These are phyloP conservation scores for Bipolaris oryzae DNA, from an alignment of 2,329 filamentous ascomycete species.

Conservation along the genomic window DNA sequence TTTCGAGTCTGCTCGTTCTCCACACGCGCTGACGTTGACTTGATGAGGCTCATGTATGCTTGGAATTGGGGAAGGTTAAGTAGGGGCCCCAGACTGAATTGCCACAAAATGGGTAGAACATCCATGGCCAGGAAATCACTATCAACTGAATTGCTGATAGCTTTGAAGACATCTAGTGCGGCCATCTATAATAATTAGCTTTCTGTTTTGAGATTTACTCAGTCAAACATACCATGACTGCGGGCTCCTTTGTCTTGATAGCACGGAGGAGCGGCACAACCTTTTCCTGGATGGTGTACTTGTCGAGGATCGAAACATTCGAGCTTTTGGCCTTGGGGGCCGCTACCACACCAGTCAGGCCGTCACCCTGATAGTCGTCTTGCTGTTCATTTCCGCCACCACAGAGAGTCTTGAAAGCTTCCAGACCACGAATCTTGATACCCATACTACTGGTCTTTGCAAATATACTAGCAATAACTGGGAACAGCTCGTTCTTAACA, in stretches of 20 bases:
- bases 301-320: conserved; percentile 83
- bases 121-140: conserved; percentile 92
- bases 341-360: conserved; percentile 72
- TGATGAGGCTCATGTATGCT: conserved; percentile 87
- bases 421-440: conserved; percentile 91
- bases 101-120: conserved; percentile 87
- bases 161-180: conserved; percentile 79
- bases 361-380: conserved; percentile 61
- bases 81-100: conserved; percentile 86
- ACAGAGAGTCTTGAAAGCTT: conserved; percentile 88
- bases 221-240: conserved; percentile 72
- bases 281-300: conserved; percentile 98
- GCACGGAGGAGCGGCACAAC: conserved; percentile 86
- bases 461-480: conserved; percentile 87
- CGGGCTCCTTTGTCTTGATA: conserved; percentile 97
- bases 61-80: conserved; percentile 86
- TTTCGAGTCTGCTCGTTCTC: conserved; percentile 90
- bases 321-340: conserved; percentile 64
- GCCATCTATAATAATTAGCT: conserved; percentile 64
- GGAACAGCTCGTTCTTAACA: conserved; percentile 96
- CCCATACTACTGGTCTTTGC: conserved; percentile 90
- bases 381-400: conserved; percentile 66
- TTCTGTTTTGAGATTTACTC: not conserved
- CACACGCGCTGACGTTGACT: conserved; percentile 75
- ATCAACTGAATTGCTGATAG: conserved; percentile 82